Percentiles rank a stretch among this genome's conserved stretches.
Conservation (phyloP, 352 stramenopile species). For the Globisporangium barbulae region DNA sequence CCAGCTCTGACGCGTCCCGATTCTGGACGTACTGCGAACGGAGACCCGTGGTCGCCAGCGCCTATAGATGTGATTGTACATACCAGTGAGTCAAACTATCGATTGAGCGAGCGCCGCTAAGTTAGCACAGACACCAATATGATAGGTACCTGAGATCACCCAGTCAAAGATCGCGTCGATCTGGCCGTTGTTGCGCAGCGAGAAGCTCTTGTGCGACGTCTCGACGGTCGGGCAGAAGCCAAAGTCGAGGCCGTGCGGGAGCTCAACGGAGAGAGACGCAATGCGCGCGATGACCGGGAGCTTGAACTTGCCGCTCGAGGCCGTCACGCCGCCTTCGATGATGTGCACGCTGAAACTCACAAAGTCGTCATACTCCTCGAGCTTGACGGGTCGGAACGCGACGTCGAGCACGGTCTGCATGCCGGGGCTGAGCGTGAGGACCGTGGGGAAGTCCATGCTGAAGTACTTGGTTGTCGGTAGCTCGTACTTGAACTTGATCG, state of each 20-base stretch:
- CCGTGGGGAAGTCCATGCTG: slow-evolving; percentile 90
- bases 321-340: slow-evolving; percentile 69
- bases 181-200: slow-evolving; percentile 85
- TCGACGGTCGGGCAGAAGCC: slow-evolving; percentile 89
- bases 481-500: slow-evolving; percentile 92
- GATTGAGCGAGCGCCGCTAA: too few relatives aligned
- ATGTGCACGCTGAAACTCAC: slow-evolving; percentile 89
- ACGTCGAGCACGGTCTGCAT: slow-evolving; percentile 87
- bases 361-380: slow-evolving; percentile 91
- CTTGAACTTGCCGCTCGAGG: slow-evolving; percentile 74
- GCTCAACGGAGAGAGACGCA: slow-evolving; percentile 51
- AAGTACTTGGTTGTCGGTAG: slow-evolving; percentile 92
- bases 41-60: slow-evolving; percentile 52
- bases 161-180: slow-evolving; percentile 86
- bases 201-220: slow-evolving; percentile 66
- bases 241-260: slow-evolving; percentile 78
- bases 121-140: background rate
- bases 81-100: background rate
- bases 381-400: slow-evolving; percentile 85
- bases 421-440: slow-evolving; percentile 86
- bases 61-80: slow-evolving; percentile 13
- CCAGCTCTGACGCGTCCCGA: slow-evolving; percentile 65
- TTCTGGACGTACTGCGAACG: slow-evolving; percentile 79
- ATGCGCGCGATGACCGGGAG: slow-evolving; percentile 86
- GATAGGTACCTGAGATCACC: slow-evolving; percentile 47